These are phyloP conservation scores for Nicotiana otophora DNA, from an alignment of 257 asterid species.

Conservation along the genomic window DNA sequence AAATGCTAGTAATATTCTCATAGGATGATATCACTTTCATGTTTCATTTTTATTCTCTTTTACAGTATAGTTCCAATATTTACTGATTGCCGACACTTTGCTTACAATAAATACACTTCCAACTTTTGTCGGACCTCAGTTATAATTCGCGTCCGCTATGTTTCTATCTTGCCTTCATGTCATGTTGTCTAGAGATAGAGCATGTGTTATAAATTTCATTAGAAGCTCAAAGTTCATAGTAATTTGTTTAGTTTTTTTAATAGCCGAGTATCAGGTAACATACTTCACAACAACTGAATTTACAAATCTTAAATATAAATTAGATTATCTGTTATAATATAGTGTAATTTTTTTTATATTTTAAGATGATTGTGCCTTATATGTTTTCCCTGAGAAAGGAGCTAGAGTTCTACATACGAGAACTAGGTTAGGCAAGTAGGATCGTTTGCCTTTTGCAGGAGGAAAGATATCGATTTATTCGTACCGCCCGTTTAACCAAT, in stretches of 20 bases:
- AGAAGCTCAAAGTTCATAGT: too few relatives aligned
- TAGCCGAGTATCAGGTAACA: too few relatives aligned
- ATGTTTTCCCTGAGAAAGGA: too few relatives aligned
- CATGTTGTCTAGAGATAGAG: background rate
- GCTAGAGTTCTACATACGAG: background rate
- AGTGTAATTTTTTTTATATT: too few relatives aligned
- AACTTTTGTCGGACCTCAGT: background rate
- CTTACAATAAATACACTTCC: background rate
- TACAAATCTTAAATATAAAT: too few relatives aligned
- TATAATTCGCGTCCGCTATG: background rate
- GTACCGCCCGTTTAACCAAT: constrained; percentile 3
- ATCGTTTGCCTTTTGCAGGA: background rate
- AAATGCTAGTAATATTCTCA: background rate
- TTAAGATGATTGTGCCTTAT: too few relatives aligned
- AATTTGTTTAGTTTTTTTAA: too few relatives aligned
- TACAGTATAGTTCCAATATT: background rate
- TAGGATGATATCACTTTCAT: background rate
- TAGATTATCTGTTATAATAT: too few relatives aligned
- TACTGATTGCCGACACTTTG: background rate
- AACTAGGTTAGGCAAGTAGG: background rate
- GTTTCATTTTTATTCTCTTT: background rate
- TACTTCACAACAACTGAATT: too few relatives aligned
- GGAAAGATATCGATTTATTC: background rate
- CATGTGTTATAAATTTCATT: background rate
- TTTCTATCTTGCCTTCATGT: background rate